Evolutionary conservation across 768 basidiomycete species (phyloP).

Genomic region (Boletus coccyginus): DNA sequence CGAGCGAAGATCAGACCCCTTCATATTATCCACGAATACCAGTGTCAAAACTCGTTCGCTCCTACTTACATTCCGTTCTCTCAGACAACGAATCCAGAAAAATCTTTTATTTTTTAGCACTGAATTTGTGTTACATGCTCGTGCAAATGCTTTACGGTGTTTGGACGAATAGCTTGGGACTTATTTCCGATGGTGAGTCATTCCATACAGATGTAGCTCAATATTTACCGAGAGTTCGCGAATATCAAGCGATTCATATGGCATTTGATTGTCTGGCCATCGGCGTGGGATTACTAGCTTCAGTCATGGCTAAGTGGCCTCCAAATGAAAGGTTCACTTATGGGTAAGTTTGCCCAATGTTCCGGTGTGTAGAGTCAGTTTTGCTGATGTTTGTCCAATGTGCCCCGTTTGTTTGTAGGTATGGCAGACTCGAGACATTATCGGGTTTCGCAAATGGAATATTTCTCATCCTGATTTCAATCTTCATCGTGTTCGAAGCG

Average conservation of each 20-base stretch:
- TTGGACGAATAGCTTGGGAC: slow-evolving; percentile 94
- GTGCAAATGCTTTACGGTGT: slow-evolving; percentile 97
- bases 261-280: slow-evolving; percentile 99
- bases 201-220: background rate
- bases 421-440: slow-evolving; percentile 93
- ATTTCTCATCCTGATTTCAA: slow-evolving; percentile 88
- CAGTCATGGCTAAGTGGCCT: slow-evolving; percentile 97
- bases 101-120: slow-evolving; percentile 94
- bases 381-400: background rate
- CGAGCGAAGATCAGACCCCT: slow-evolving; percentile 43
- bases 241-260: slow-evolving; percentile 91
- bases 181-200: slow-evolving; percentile 92
- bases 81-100: slow-evolving; percentile 89
- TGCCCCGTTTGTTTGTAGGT: slow-evolving; percentile 44
- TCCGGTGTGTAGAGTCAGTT: background rate
- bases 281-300: slow-evolving; percentile 91
- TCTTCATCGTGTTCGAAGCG: slow-evolving; percentile 98
- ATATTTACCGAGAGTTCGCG: slow-evolving; percentile 1
- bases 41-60: slow-evolving; percentile 51
- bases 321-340: slow-evolving; percentile 94
- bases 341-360: slow-evolving; percentile 52
- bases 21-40: slow-evolving; percentile 48
- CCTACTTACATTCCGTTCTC: slow-evolving; percentile 87
- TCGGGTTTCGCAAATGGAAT: slow-evolving; percentile 99
- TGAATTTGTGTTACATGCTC: slow-evolving; percentile 95